Base-by-base conservation (phyloP, 2,329 filamentous ascomycete genomes). In the Curvularia spicifera region DNA sequence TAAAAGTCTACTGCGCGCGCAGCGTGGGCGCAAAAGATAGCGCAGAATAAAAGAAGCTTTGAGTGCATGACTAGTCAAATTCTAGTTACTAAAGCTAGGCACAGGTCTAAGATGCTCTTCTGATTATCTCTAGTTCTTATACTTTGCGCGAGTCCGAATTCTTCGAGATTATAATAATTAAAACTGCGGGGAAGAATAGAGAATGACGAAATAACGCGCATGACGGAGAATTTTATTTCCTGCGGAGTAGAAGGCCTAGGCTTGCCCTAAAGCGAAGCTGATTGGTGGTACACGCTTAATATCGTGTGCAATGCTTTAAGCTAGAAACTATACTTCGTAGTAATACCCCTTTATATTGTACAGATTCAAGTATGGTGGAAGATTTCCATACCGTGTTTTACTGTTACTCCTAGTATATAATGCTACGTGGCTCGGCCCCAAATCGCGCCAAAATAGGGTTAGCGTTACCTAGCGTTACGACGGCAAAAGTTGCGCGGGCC, bases 151-250 rank as follows among this genome's bases (percentile, higher is more conserved):
- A 15, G 31, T 29, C 18, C 24, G 15, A 50, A 29, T 29, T 50
- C 35, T 40, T 29, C 22, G 18, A 35, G 47, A 50, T 40, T 50
- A 24, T 24, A 24, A 40, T 20, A 33, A 50, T 50, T 24, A 40
- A 33, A 50, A 40, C 22, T 50, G 47, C 47, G 47, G 47, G 47
- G 47, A 50, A 50, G 24, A 20, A 9, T 10, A 50, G 20, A 49
- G 33, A 20, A 39, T 28, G 26, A 39, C 40, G 47, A 50, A 31
- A 40, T 15, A 18, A 42, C 37, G 42, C 12, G 26, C 43, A 50
- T 57, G 49, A 48, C 18, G 18, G 18, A 18, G 18, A 18, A 18
- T 18, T 18, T 18, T 18, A 18, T 18, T 18, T 18, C 18, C 18
- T 18, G 18, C 18, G 18, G 18, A 18, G 18, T 18, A 18, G 18